Conservation (phyloP, 1,139 yeast species). For the Pichia sp. region DNA sequence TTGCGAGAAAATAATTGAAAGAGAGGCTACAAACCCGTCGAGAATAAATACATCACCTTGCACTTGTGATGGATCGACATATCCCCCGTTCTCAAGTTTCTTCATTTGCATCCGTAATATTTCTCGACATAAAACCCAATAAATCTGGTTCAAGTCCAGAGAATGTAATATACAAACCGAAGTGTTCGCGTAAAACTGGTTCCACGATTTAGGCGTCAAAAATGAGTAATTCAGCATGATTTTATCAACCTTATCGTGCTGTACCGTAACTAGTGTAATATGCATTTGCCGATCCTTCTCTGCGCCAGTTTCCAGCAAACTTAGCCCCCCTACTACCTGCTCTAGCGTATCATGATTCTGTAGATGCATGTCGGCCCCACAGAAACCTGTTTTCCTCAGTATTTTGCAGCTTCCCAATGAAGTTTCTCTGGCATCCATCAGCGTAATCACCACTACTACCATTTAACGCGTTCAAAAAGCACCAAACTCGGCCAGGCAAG, state of each 20-base stretch:
- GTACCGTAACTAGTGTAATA: neutral
- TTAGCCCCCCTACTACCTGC: neutral
- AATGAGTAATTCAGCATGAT: neutral
- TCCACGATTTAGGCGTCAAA: slow-evolving; percentile 3
- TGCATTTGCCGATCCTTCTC: neutral
- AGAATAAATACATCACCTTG: slow-evolving; percentile 1
- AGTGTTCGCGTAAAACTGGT: neutral
- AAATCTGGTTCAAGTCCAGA: neutral
- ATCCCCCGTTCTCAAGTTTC: neutral
- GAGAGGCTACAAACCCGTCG: slow-evolving; percentile 13
- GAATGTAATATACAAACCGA: neutral
- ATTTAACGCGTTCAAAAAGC: neutral
- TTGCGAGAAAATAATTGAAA: slow-evolving; percentile 12
- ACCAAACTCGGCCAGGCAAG: neutral
- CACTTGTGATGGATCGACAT: neutral
- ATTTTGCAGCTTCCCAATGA: neutral
- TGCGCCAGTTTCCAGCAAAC: neutral
- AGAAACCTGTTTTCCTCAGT: neutral
- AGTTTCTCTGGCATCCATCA: neutral
- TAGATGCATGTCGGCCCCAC: neutral
- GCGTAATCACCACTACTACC: no score
- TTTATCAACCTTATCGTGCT: neutral
- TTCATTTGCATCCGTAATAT: neutral
- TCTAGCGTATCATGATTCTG: neutral
- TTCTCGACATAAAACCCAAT: neutral